Percentiles rank a stretch among this genome's conserved stretches.
phyloP scores from a whole-genome alignment of 2,329 filamentous ascomycete species.

The Fusarium vanettenii region DNA sequence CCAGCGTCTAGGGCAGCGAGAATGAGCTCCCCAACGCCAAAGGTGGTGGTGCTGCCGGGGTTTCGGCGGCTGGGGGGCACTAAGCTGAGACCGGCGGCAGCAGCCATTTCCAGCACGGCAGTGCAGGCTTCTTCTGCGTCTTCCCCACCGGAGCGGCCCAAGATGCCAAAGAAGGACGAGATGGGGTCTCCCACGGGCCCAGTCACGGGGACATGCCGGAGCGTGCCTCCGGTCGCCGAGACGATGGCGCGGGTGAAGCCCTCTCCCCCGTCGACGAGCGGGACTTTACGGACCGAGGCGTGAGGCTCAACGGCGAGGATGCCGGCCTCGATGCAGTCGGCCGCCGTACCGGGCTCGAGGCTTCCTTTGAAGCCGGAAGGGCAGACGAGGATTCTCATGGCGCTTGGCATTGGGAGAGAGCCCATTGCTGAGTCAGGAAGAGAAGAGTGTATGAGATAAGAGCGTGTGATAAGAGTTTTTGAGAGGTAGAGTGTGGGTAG shows the following conservation, averaged over 20 bases:
- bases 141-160: constrained; percentile 42
- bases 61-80: constrained; percentile 58
- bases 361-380: constrained; percentile 67
- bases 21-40: constrained; percentile 63
- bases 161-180: constrained; percentile 59
- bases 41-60: constrained; percentile 61
- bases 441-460: not conserved
- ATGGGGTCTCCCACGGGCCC: constrained; percentile 58
- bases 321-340: constrained; percentile 62
- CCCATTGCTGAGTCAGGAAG: constrained; percentile 6
- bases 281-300: constrained; percentile 58
- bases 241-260: constrained; percentile 62
- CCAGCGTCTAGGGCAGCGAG: constrained; percentile 58
- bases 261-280: constrained; percentile 65
- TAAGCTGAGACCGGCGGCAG: constrained; percentile 62
- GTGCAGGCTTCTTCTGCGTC: constrained; percentile 41
- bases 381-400: constrained; percentile 56
- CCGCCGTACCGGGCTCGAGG: constrained; percentile 59
- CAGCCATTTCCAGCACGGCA: constrained; percentile 65
- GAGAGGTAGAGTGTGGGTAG: not conserved
- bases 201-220: constrained; percentile 52
- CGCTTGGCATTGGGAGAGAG: constrained; percentile 8
- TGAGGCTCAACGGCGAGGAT: constrained; percentile 57
- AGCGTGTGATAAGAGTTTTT: not conserved
- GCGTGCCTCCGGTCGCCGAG: constrained; percentile 53